Conservation (phyloP, 176 grass and related monocot species). For the Calamus simplicifolius region DNA sequence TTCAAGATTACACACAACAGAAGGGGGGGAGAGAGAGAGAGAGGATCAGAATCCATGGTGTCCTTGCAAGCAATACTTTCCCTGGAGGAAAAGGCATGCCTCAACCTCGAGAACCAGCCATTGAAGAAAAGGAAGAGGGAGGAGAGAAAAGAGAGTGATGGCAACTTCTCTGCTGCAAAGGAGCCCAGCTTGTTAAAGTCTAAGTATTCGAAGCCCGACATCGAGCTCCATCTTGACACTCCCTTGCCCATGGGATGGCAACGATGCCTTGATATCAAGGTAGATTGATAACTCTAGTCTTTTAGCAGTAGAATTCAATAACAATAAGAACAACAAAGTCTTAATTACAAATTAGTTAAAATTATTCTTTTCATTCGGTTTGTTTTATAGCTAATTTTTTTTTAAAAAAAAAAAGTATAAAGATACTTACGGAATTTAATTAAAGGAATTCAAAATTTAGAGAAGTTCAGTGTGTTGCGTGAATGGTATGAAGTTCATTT, state of each 20-base stretch:
- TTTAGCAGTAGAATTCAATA: no score
- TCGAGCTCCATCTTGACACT: slow-evolving; percentile 9
- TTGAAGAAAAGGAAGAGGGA: slow-evolving; percentile 3
- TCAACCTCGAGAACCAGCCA: not conserved
- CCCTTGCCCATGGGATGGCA: slow-evolving; percentile 17
- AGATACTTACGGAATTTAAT: no score
- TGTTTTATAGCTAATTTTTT: no score
- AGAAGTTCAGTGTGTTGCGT: no score
- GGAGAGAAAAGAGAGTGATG: no score
- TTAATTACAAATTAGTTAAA: no score
- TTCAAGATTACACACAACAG: not conserved
- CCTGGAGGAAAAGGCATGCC: not conserved
- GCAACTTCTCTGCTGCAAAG: no score
- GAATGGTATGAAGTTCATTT: no score
- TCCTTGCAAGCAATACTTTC: slow-evolving; percentile 5
- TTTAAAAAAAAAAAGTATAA: no score
- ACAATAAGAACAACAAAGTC: no score
- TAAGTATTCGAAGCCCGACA: not conserved
- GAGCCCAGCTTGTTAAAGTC: slow-evolving; percentile 6
- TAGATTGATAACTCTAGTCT: not conserved
- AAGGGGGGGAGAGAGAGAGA: not conserved
- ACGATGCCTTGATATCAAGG: slow-evolving; percentile 17
- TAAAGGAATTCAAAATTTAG: no score
- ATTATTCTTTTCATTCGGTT: no score
- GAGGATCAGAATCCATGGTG: not conserved